These are phyloP conservation scores for Neurospora sp. DNA, from an alignment of 495 filamentous ascomycete genomes.

Conservation along the genomic window DNA sequence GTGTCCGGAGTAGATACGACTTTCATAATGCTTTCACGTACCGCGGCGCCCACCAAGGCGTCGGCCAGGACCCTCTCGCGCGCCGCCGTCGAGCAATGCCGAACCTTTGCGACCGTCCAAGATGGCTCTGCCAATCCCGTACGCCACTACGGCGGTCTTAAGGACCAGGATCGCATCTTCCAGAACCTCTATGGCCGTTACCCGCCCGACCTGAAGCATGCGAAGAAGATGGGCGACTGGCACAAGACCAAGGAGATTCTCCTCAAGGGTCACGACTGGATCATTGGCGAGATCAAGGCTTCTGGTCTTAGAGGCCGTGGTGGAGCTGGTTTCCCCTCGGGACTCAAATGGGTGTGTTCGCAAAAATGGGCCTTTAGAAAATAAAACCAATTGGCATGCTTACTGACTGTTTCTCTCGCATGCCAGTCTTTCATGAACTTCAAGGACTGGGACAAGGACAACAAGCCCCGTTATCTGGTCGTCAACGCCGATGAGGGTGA, in stretches of 20 bases:
- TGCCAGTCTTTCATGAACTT: conserved; percentile 97
- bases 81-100: conserved; percentile 19
- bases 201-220: conserved; percentile 79
- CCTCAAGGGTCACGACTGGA: conserved; percentile 95
- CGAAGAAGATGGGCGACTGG: conserved; percentile 99
- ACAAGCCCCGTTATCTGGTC: conserved; percentile 87
- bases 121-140: conserved; percentile 59
- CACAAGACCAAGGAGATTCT: conserved; percentile 98
- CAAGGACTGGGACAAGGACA: conserved; percentile 99
- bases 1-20: conserved; percentile 28
- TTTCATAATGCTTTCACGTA: conserved; percentile 39
- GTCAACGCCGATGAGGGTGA: conserved; percentile 99
- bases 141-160: conserved; percentile 72
- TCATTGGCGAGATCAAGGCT: conserved; percentile 91
- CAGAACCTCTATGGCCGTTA: conserved; percentile 94
- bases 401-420: conserved; percentile 15
- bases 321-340: conserved; percentile 95
- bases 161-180: conserved; percentile 96
- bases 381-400: conserved; percentile 4
- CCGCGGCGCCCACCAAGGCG: conserved; percentile 34
- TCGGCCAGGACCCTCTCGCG: conserved; percentile 30
- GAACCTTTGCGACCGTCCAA: conserved; percentile 74
- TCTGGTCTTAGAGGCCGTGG: conserved; percentile 93
- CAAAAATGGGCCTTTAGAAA: not conserved
- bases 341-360: conserved; percentile 87